phyloP scores from a whole-genome alignment of 257 asterid genomes.

The Fraxinus anomala region DNA sequence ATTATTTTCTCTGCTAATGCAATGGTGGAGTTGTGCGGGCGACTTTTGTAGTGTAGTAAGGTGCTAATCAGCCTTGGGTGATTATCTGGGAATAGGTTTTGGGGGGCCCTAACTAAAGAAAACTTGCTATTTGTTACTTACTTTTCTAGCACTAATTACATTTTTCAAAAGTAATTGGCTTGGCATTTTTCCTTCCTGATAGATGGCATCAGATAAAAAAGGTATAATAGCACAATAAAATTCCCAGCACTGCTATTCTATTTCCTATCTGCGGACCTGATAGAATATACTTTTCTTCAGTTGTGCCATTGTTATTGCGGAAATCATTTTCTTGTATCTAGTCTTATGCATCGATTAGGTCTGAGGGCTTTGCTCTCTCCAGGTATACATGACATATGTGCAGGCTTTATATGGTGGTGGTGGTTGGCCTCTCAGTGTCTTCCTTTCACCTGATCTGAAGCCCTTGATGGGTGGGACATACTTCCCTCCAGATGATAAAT shows the following conservation, averaged over 20 bases:
- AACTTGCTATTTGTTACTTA: neutral
- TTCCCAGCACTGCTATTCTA: neutral
- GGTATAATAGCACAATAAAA: neutral
- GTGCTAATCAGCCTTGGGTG: neutral
- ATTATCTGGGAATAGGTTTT: neutral
- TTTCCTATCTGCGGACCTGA: neutral
- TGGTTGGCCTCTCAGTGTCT: conserved; percentile 93
- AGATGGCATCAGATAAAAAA: neutral
- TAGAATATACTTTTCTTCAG: neutral
- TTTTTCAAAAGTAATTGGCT: neutral
- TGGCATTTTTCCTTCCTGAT: neutral
- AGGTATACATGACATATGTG: conserved; percentile 98
- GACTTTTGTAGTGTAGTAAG: neutral
- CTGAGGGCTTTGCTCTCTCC: conserved; percentile 17
- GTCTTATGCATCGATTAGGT: conserved; percentile 7
- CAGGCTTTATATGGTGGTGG: conserved; percentile 95
- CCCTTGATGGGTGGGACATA: conserved; percentile 99
- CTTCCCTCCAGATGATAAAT: conserved; percentile 91
- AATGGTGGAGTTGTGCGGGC: neutral
- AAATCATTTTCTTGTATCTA: neutral
- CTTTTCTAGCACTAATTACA: neutral
- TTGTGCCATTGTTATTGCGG: neutral
- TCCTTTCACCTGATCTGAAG: conserved; percentile 90
- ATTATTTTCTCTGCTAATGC: neutral
- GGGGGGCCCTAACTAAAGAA: neutral